Conservation (phyloP, 2,329 filamentous ascomycete species). For the Pseudogymnoascus sp. region DNA sequence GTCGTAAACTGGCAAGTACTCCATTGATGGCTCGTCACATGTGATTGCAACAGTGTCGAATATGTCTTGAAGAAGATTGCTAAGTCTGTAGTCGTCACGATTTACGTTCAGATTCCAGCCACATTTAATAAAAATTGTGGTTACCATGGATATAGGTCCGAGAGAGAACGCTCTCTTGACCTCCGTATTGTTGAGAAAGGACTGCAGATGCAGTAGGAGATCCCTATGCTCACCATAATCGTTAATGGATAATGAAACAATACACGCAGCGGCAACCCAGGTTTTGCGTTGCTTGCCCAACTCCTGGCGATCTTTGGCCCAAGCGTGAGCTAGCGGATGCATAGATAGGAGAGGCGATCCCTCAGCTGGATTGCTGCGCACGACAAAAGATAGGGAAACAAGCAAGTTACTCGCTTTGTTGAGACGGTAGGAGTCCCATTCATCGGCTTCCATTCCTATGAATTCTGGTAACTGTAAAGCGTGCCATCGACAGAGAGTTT, state of each 20-base stretch:
- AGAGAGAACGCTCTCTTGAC: conserved; percentile 11
- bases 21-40: conserved; percentile 13
- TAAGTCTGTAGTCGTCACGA: conserved; percentile 16
- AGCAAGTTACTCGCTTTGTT: conserved; percentile 25
- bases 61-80: conserved; percentile 14
- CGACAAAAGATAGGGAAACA: conserved; percentile 26
- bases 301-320: conserved; percentile 27
- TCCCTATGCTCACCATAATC: not conserved
- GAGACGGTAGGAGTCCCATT: conserved; percentile 26
- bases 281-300: not conserved
- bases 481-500: conserved; percentile 17
- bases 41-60: conserved; percentile 15
- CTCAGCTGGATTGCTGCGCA: conserved; percentile 10
- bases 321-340: conserved; percentile 31
- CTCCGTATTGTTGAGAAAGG: conserved; percentile 16
- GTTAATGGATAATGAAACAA: conserved; percentile 17
- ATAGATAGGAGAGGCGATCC: conserved; percentile 24
- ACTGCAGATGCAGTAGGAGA: conserved; percentile 12
- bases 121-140: conserved; percentile 15
- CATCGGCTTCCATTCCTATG: conserved; percentile 17
- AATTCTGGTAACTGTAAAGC: conserved; percentile 18
- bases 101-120: conserved; percentile 13
- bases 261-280: conserved; percentile 18
- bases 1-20: conserved; percentile 17
- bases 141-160: conserved; percentile 9